Percentiles rank a stretch among this genome's conserved stretches.
Evolutionary conservation across 805 yeast genomes (phyloP).

Genomic region (Monosporozyma siamensis): DNA sequence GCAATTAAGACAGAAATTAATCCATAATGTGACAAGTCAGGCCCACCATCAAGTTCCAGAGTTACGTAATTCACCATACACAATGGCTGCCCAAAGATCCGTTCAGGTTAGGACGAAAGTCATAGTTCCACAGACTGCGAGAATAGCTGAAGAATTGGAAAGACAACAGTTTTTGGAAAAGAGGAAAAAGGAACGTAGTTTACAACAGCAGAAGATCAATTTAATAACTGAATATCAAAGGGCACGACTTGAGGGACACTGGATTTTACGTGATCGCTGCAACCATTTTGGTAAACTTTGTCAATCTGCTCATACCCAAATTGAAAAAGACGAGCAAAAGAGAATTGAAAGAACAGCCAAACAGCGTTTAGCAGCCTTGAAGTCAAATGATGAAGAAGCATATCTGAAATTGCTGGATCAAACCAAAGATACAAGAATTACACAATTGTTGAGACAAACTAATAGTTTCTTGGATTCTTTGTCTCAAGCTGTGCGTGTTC

Average conservation of each 20-base stretch:
- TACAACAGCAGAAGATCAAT: slow-evolving; percentile 42
- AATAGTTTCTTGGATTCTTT: slow-evolving; percentile 82
- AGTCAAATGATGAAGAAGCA: slow-evolving; percentile 95
- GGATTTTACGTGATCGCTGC: slow-evolving; percentile 23
- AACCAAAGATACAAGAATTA: slow-evolving; percentile 95
- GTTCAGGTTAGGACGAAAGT: slow-evolving; percentile 59
- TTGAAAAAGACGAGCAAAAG: slow-evolving; percentile 84
- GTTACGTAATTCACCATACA: slow-evolving; percentile 44
- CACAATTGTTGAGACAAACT: slow-evolving; percentile 86
- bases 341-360: slow-evolving; percentile 86
- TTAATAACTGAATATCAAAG: slow-evolving; percentile 28
- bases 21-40: slow-evolving; percentile 44
- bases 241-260: slow-evolving; percentile 21
- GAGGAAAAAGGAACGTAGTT: slow-evolving; percentile 39
- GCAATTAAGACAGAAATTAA: slow-evolving; percentile 50
- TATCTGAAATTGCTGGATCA: slow-evolving; percentile 89
- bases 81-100: slow-evolving; percentile 60
- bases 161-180: slow-evolving; percentile 60
- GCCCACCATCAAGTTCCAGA: slow-evolving; percentile 47
- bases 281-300: slow-evolving; percentile 25
- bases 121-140: slow-evolving; percentile 63
- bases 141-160: slow-evolving; percentile 66
- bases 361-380: slow-evolving; percentile 93
- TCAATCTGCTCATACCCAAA: slow-evolving; percentile 22
- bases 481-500: slow-evolving; percentile 83